phyloP scores from a whole-genome alignment of 768 basidiomycete species.

The Russula foetens region DNA sequence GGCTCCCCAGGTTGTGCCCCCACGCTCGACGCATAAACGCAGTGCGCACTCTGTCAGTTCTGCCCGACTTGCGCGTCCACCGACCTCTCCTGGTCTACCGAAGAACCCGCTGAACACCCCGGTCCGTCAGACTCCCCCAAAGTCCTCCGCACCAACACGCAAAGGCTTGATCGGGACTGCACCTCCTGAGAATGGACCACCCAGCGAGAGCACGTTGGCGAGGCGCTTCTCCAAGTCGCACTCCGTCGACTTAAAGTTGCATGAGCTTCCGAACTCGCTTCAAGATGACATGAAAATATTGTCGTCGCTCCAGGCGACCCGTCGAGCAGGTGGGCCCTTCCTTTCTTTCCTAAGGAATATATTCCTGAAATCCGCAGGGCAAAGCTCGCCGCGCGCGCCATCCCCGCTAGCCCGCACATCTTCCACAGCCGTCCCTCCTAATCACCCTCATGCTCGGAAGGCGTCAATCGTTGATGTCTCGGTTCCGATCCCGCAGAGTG shows the following conservation, averaged over 20 bases:
- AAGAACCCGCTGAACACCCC: conserved; percentile 33
- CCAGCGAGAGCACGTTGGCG: conserved; percentile 19
- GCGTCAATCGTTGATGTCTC: conserved; percentile 37
- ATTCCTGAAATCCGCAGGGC: background rate
- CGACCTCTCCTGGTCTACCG: conserved; percentile 68
- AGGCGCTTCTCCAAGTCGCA: conserved; percentile 39
- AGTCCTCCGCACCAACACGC: conserved; percentile 24
- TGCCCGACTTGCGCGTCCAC: conserved; percentile 71
- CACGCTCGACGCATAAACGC: conserved; percentile 48
- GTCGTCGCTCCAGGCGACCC: conserved; percentile 11
- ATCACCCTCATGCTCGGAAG: conserved; percentile 75
- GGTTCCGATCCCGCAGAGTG: conserved; percentile 22
- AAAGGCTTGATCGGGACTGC: conserved; percentile 49
- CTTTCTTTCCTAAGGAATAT: background rate
- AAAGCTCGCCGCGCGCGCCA: conserved; percentile 11
- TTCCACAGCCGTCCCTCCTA: conserved; percentile 32
- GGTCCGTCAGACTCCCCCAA: conserved; percentile 13
- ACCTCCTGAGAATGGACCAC: conserved; percentile 19
- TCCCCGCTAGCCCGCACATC: conserved; percentile 45
- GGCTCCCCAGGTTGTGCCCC: conserved; percentile 30
- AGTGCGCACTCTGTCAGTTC: conserved; percentile 77
- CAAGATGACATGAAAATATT: conserved; percentile 3
- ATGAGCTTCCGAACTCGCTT: conserved; percentile 31
- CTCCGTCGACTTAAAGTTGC: conserved; percentile 52
- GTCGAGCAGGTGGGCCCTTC: background rate